Percentiles rank a stretch among this genome's conserved stretches.
Evolutionary conservation across 345 rosid species (phyloP).

Genomic region (Euclidium syriacum): DNA sequence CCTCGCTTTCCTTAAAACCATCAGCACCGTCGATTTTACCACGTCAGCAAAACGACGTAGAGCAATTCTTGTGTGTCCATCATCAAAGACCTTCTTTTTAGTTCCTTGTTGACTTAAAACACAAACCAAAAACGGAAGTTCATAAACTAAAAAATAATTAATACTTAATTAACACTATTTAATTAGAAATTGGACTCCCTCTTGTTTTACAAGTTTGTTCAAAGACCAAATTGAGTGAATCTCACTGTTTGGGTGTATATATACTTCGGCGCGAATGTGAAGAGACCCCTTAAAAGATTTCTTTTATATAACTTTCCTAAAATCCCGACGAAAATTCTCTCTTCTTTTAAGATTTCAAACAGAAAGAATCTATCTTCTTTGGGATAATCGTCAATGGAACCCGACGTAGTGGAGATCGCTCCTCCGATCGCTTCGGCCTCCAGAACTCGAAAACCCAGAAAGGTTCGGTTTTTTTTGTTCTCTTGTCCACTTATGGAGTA

Average conservation of each 20-base stretch:
- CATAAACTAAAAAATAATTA: neutral
- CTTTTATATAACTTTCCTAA: too few relatives aligned
- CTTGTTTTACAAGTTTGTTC: neutral
- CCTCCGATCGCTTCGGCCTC: conserved; percentile 37
- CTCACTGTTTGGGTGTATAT: neutral
- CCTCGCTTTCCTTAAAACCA: too few relatives aligned
- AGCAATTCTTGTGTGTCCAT: neutral
- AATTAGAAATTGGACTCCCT: neutral
- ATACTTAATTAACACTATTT: neutral
- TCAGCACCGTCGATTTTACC: neutral
- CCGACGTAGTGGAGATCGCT: conserved; percentile 66
- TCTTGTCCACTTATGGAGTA: neutral
- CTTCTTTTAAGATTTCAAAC: conserved; percentile 22
- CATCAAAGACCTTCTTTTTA: neutral
- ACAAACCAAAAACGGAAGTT: neutral
- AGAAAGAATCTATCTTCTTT: conserved; percentile 15
- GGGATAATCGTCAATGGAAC: conserved; percentile 46
- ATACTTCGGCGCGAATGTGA: neutral
- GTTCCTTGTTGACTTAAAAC: conserved; percentile 9
- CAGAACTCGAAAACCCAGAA: conserved; percentile 39
- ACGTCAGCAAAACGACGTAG: neutral
- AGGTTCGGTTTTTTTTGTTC: conserved; percentile 37
- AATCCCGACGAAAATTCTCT: neutral
- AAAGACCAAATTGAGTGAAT: neutral
- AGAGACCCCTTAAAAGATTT: neutral